A percentile compares a stretch with the other conserved stretches of the same genome.
phyloP scores from a whole-genome alignment of 2,329 filamentous ascomycete genomes.

The Teratosphaeria gauchensis region DNA sequence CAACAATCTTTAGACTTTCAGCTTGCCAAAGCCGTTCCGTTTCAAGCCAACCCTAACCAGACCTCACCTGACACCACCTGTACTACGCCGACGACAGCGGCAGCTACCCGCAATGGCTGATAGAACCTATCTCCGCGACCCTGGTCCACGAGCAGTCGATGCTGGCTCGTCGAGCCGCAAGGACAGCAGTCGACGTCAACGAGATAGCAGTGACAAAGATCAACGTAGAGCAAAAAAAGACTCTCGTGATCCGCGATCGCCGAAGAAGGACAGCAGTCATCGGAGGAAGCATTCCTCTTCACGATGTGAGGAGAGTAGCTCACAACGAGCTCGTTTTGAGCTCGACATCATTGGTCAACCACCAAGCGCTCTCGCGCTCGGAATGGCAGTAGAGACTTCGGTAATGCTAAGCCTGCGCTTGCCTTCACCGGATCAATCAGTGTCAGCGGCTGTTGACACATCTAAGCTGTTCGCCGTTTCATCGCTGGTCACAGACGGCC shows the following conservation, averaged over 20 bases:
- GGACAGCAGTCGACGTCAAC: slow-evolving; percentile 11
- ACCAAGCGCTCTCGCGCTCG: slow-evolving; percentile 14
- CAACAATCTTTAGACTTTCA: not conserved
- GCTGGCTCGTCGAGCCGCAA: slow-evolving; percentile 11
- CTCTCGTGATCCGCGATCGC: slow-evolving; percentile 10
- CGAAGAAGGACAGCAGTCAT: slow-evolving; percentile 19
- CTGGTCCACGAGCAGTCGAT: slow-evolving; percentile 21
- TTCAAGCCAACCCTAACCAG: slow-evolving; percentile 2
- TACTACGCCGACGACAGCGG: slow-evolving; percentile 2
- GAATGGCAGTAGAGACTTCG: slow-evolving; percentile 20
- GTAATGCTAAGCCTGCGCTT: slow-evolving; percentile 22
- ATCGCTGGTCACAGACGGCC: slow-evolving; percentile 19
- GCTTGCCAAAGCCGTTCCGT: not conserved
- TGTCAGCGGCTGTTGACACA: slow-evolving; percentile 17
- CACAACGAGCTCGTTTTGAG: slow-evolving; percentile 19
- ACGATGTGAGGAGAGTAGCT: slow-evolving; percentile 2
- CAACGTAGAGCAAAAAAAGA: slow-evolving; percentile 14
- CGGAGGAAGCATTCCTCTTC: slow-evolving; percentile 14
- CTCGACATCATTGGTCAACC: slow-evolving; percentile 25
- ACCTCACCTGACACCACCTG: not conserved
- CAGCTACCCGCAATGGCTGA: slow-evolving; percentile 11
- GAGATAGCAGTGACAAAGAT: slow-evolving; percentile 12
- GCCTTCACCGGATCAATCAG: slow-evolving; percentile 11
- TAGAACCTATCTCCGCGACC: slow-evolving; percentile 20
- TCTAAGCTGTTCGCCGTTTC: slow-evolving; percentile 20